These are phyloP conservation scores for Malus fusca DNA, from an alignment of 306 rosid species.

Conservation along the genomic window DNA sequence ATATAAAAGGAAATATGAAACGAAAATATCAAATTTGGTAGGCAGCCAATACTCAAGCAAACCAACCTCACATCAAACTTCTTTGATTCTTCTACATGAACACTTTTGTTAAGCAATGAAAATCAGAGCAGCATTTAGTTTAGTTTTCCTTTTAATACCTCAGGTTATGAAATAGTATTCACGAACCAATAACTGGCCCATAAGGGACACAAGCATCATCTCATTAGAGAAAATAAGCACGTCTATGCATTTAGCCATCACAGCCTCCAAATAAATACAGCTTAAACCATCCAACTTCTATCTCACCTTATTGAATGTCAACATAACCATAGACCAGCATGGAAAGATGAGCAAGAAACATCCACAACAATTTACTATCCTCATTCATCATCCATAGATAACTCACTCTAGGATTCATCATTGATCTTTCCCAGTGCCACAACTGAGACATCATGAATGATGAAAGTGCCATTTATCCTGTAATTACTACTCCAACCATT, in stretches of 20 bases:
- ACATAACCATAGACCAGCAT: neutral
- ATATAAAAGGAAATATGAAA: neutral
- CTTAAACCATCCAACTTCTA: neutral
- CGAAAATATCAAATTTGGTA: neutral
- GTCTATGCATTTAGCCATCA: neutral
- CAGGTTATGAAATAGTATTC: neutral
- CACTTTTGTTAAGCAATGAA: neutral
- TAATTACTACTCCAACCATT: neutral
- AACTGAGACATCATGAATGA: neutral
- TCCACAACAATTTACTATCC: neutral
- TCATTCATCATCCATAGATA: neutral
- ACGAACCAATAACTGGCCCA: neutral
- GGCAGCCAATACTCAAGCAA: no score
- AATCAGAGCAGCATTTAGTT: neutral
- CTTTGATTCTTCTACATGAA: neutral
- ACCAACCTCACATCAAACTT: neutral
- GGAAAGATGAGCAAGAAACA: neutral
- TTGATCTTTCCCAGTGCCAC: neutral
- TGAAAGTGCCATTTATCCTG: neutral
- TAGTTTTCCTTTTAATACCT: neutral
- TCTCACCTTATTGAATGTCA: neutral
- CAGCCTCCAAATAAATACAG: neutral
- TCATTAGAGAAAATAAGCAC: neutral
- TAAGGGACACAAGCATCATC: neutral
- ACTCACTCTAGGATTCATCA: neutral